Base-by-base conservation (phyloP, 306 rosid genomes). In the Dryas alaskensis region DNA sequence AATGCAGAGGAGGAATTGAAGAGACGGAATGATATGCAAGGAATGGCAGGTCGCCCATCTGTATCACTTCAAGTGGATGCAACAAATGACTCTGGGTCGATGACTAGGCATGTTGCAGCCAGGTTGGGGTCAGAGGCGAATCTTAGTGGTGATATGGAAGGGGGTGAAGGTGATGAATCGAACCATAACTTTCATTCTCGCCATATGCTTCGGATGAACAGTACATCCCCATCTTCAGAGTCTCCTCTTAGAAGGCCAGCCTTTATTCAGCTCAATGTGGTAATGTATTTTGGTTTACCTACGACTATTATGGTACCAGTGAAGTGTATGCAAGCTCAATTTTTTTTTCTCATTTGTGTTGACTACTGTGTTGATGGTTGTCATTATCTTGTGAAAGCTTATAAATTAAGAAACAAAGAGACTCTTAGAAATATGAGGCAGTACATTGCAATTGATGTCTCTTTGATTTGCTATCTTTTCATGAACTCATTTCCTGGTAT, bases 1-100 rank as follows among this genome's bases (percentile, higher is more conserved):
- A 81, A 81, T 78, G 96, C 92, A 14, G 99, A 95, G 85, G 99
- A 94, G 84, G 99, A 92, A 78, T 76, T 95, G 11, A 90, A 90
- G 84, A 84, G 97, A 66, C 86, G 92, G 55, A 84, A 52, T 59
- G 82, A 77, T 69, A 55, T 72, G 78, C 94, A 86, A 87, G 94
- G 85, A 66, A 77, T 65, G 67, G 74, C 74, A 0, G 59, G 50
- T 81, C 88, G 87, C 55, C 87, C 93, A 5, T 67, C 90, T 2
- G 84, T 60, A 81, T 84, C 85, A 1, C 87, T 73, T 81, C 96
- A 85, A 77, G 81, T 69, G 62, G 97, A 91, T 60, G 91, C 83
- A 43, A 82, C 87, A 66, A 84, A 81, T 73, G 99, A 92, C 60
- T 70, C 75, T 8, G 93, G 92, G 45, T 92, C 95, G 16, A 80